Percentiles rank a stretch among this genome's conserved stretches.
Evolutionary conservation across 1,284 basidiomycete species (phyloP).

Genomic region (Vanrija pseudolonga): DNA sequence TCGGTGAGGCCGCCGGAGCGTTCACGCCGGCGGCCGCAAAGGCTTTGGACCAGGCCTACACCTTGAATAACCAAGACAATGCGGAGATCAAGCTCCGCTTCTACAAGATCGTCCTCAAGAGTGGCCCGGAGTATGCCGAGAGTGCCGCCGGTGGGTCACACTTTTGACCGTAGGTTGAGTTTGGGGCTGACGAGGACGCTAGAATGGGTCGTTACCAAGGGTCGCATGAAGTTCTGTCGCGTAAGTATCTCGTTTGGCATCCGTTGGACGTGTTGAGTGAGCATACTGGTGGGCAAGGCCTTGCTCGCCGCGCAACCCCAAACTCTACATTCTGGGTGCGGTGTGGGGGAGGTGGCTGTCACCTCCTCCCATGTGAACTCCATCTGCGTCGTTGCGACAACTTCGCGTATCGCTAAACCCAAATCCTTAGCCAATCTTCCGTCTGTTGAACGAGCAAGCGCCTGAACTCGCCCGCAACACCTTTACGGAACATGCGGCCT

Average conservation of each 20-base stretch:
- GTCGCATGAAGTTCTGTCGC: constrained; percentile 53
- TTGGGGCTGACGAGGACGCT: background rate
- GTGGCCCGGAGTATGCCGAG: constrained; percentile 50
- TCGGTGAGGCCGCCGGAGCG: constrained; percentile 39
- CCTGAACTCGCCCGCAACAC: constrained; percentile 52
- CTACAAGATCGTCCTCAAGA: constrained; percentile 52
- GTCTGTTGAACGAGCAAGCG: constrained; percentile 50
- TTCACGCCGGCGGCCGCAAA: constrained; percentile 39
- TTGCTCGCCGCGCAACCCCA: background rate
- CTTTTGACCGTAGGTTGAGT: no score
- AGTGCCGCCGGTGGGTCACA: constrained; percentile 48
- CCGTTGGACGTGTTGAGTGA: no score
- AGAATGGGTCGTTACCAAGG: constrained; percentile 53
- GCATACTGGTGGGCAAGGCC: background rate
- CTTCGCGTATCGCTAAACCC: no score
- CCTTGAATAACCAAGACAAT: constrained; percentile 47
- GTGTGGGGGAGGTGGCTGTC: no score
- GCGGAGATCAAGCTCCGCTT: constrained; percentile 53
- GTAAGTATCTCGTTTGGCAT: constrained; percentile 2
- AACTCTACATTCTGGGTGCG: no score
- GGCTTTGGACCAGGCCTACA: constrained; percentile 50
- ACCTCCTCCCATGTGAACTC: no score
- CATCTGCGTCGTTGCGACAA: no score
- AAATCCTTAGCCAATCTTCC: constrained; percentile 43
- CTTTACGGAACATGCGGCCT: constrained; percentile 51